phyloP scores from a whole-genome alignment of 768 basidiomycete genomes.

The Tephrocybe rancida region DNA sequence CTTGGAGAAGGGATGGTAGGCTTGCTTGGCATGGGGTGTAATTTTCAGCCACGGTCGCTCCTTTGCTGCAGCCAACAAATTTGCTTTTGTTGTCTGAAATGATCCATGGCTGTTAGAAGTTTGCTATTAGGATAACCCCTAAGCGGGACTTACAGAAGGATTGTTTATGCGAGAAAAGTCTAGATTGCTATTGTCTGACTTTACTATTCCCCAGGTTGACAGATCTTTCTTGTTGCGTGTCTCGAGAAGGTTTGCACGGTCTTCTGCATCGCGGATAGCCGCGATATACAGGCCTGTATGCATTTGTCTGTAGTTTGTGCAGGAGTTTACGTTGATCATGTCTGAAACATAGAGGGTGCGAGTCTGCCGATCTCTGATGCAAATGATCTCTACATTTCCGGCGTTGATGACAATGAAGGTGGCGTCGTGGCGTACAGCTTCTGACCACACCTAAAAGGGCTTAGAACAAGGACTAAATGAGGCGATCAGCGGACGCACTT shows the following conservation, averaged over 20 bases:
- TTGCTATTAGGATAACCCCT: too few species aligned
- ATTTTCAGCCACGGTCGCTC: background rate
- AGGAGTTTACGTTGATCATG: background rate
- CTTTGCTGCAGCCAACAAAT: background rate
- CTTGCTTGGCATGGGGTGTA: background rate
- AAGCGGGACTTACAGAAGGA: background rate
- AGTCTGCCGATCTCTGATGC: background rate
- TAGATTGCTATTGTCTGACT: background rate
- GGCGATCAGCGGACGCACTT: background rate
- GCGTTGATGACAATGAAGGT: constrained; percentile 7
- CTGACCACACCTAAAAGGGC: constrained; percentile 4
- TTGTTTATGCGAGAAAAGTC: background rate
- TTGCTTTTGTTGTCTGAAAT: background rate
- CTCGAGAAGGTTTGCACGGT: background rate
- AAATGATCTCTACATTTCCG: constrained; percentile 6
- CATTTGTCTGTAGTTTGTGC: background rate
- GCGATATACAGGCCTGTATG: constrained; percentile 3
- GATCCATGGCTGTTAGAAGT: background rate
- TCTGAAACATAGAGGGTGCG: constrained; percentile 8
- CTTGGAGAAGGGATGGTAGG: background rate
- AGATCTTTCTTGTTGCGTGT: background rate
- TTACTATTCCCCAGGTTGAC: background rate
- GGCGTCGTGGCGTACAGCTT: constrained; percentile 4
- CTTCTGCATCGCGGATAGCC: background rate
- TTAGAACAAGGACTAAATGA: background rate